Base-by-base conservation (phyloP, 2,329 filamentous ascomycete species). In the Claviceps cyperi region DNA sequence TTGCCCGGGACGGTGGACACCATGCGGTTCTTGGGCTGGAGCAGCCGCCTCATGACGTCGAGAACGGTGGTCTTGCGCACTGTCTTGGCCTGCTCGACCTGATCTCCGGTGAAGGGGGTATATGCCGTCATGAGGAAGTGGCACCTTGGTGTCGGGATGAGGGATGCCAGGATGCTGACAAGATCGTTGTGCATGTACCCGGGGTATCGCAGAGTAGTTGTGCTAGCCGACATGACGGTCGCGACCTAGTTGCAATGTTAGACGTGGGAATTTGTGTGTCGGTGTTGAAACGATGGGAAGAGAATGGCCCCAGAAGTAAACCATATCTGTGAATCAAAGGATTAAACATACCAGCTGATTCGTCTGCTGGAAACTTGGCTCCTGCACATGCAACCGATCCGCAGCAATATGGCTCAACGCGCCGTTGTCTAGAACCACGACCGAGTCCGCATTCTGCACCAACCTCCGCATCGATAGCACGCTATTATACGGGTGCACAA, bases 181-280 rank as follows among this genome's bases (percentile, higher is more conserved):
- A 98, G 83, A 64, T 98, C 92, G 67, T 98, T 98, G 74, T 98
- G 92, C 92, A 98, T 98, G 70, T 98, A 98, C 39, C 92, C 92
- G 1, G 92, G 92, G 65, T 98, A 98, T 62, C 92, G 80, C 47
- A 98, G 80, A 2, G 94, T 96, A 9, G 91, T 97, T 4, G 92
- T 98, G 63, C 88, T 94, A 39, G 92, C 92, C 37, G 90, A 96
- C 92, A 98, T 98, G 65, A 98, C 94, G 1, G 94, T 98, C 7
- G 89, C 92, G 4, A 92, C 77, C 79, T 84, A 46, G 7, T 17
- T 2, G 14, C 8, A 22, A 32, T 32, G 9, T 32, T 1, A 32
- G 28, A 32, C 28, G 8, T 28, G 24, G 8, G 24, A 28, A 28
- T 9, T 4, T 28, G n/a, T 40, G 38, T 40, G 40, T 43, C 21